These are phyloP conservation scores for Harrya chromipes DNA, from an alignment of 768 basidiomycete species.

Conservation along the genomic window DNA sequence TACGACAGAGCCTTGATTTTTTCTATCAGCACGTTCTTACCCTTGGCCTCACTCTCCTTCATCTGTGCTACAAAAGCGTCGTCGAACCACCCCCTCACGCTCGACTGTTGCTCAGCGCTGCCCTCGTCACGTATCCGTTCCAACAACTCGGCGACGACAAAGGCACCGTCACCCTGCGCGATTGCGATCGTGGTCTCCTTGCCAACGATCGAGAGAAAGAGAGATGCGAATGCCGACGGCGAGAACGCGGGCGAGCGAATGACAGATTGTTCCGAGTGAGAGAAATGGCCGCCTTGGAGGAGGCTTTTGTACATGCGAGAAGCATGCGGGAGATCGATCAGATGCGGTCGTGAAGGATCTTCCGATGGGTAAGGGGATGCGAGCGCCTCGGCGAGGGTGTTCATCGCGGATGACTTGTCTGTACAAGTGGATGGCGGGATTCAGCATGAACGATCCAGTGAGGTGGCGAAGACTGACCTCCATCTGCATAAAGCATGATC, in stretches of 20 bases:
- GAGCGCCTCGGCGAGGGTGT: constrained; percentile 59
- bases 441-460: not conserved
- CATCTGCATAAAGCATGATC: constrained; percentile 80
- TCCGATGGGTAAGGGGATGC: constrained; percentile 53
- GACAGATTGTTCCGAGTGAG: constrained; percentile 54
- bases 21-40: constrained; percentile 66
- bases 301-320: constrained; percentile 86
- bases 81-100: constrained; percentile 58
- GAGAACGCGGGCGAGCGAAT: constrained; percentile 55
- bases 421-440: not conserved
- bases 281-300: constrained; percentile 88
- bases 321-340: constrained; percentile 78
- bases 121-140: constrained; percentile 51
- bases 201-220: constrained; percentile 55
- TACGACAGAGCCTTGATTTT: constrained; percentile 40
- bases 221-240: constrained; percentile 52
- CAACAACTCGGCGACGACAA: constrained; percentile 72
- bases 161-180: constrained; percentile 62
- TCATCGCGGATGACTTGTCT: constrained; percentile 71
- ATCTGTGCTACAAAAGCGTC: constrained; percentile 45
- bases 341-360: constrained; percentile 51
- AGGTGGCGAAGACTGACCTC: constrained; percentile 52
- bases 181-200: constrained; percentile 50
- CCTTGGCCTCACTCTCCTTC: constrained; percentile 59
- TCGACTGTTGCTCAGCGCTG: constrained; percentile 38